These are phyloP conservation scores for Clavaria fumosa DNA, from an alignment of 768 basidiomycete genomes.

Conservation along the genomic window DNA sequence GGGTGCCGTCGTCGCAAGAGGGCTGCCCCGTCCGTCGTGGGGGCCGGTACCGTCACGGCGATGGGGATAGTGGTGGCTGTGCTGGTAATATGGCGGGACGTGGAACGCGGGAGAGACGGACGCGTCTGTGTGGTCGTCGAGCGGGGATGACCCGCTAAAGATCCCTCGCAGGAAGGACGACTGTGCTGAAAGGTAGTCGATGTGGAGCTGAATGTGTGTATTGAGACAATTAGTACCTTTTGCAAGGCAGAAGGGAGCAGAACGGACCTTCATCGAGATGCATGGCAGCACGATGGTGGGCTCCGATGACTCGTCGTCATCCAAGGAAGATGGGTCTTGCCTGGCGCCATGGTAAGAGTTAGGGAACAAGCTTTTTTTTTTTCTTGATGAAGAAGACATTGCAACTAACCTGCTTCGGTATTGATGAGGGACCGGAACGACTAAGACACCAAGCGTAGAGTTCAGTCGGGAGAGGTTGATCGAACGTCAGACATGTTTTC, in stretches of 20 bases:
- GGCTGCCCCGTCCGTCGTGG: too few relatives aligned
- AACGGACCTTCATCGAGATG: constrained; percentile 47
- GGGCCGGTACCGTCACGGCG: too few relatives aligned
- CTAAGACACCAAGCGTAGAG: constrained; percentile 18
- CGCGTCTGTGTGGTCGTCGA: constrained; percentile 31
- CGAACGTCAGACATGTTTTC: too few relatives aligned
- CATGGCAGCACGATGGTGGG: constrained; percentile 35
- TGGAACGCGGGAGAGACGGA: constrained; percentile 13
- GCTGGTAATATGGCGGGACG: too few relatives aligned
- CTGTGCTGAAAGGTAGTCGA: constrained; percentile 71
- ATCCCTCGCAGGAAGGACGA: constrained; percentile 58
- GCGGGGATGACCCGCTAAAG: constrained; percentile 49
- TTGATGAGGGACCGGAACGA: constrained; percentile 36
- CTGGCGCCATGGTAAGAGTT: too few relatives aligned
- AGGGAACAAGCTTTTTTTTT: too few relatives aligned
- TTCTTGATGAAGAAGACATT: too few relatives aligned
- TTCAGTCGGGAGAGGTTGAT: constrained; percentile 4
- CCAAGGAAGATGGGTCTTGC: constrained; percentile 29
- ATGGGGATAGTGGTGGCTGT: too few relatives aligned
- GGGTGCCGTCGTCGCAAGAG: constrained; percentile 14
- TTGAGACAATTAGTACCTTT: constrained; percentile 6
- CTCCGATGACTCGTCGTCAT: constrained; percentile 36
- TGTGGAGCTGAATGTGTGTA: constrained; percentile 47
- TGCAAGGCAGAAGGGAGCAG: neutral
- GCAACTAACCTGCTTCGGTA: constrained; percentile 21